Base-by-base conservation (phyloP, 495 filamentous ascomycete species). In the Apodospora peruviana region DNA sequence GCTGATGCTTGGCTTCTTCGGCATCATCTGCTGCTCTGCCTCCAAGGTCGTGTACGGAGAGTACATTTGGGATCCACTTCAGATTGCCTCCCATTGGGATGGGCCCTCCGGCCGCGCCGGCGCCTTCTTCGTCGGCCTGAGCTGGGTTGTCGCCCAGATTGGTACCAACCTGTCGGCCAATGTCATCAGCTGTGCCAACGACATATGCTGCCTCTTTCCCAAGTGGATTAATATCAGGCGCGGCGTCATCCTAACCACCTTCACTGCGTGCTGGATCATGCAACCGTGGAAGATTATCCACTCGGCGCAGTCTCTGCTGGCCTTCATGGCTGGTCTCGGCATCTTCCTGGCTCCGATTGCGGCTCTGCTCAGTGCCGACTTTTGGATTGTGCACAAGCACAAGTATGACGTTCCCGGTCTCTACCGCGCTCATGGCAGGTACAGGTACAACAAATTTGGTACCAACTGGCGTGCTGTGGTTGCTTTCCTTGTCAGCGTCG, bases 141-240 rank as follows among this genome's bases (percentile, higher is more conserved):
- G 57, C 57, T 78, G 76, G 71, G 72, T 73, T 27, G 64, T 83
- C 9, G 78, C 78, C 4, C 71, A 73, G 36, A 77, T 83, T 43
- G 79, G 78, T 51, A 80, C 77, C 35, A 85, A 86, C 61, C 75
- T 86, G 52, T 82, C 80, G 1, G 82, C 82, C 24, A 86, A 86
- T 53, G 78, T 78, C 34, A 74, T 86, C 51, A 81, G 77, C 27
- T 80, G 75, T 9, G 79, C 83, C 19, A 85, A 86, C 59, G 83
- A 86, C 54, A 69, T 85, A 37, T 76, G 73, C 36, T 75, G 73
- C 9, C 70, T 86, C 0, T 75, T 73, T 42, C 83, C 83, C 8
- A 64, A 68, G 41, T 81, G 72, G 45, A 61, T 85, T 59, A 80
- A 84, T 52, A 83, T 86, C 56, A 72, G 69, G 5, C 76, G 83